Base-by-base conservation (phyloP, 106 monocot genomes). In the Dendrobium officinale region DNA sequence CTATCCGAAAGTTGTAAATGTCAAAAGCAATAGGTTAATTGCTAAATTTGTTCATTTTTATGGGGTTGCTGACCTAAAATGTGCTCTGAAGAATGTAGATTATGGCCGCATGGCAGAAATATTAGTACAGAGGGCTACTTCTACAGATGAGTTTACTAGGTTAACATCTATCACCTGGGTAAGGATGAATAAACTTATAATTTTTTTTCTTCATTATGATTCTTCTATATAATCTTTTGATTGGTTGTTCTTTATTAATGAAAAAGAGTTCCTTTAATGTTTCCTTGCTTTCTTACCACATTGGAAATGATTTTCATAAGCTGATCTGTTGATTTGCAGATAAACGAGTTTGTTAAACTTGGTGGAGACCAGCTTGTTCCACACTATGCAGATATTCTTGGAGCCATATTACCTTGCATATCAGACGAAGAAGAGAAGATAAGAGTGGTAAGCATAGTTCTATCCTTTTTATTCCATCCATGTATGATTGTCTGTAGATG, bases 81-180 rank as follows among this genome's bases (percentile, higher is more conserved):
- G 45, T 86, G 22, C 27, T 85, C 27, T 95, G 77, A 92, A 99
- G 99, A 95, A 88, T 93, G 99, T 99, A 88, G 99, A 99, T 90
- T 99, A 99, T 95, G 99, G 99, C 67, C 92, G 99, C 33, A 99
- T 99, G 99, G 91, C 95, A 88, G 99, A 99, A 87, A 99, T 99
- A 88, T 83, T 99, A 83, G 95, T 99, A 41, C 91, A 87, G 29
- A 85, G 99, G 79, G 95, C 95, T 9, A 81, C 86, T 61, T 99
- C 93, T 77, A 48, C 87, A 84, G 95, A 99, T 82, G 99, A 91
- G 79, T 99, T 99, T 80, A 99, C 95, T 67, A 88, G 99, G 26
- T 85, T 91, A 85, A 99, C 99, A 43, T 82, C 99, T 56, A 86
- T 99, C 41, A 95, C 95, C 61, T 99, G 99, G 99, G 99, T 99